phyloP scores from a whole-genome alignment of 1,139 yeast genomes.

The Taphrina communis region DNA sequence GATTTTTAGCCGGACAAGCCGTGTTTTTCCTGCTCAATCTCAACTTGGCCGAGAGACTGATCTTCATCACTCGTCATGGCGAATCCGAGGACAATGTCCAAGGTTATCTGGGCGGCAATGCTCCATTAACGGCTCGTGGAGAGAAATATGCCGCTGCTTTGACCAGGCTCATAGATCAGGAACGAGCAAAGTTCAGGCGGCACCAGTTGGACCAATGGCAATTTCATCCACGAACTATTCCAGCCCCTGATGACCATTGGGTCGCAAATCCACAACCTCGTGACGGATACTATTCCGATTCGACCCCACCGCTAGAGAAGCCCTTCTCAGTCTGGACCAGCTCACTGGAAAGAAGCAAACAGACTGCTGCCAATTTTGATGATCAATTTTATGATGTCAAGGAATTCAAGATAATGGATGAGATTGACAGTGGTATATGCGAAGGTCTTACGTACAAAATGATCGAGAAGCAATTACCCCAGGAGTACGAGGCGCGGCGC shows the following conservation, averaged over 20 bases:
- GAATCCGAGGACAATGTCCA: slow-evolving; percentile 82
- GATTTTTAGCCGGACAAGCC: slow-evolving; percentile 91
- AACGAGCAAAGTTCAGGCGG: slow-evolving; percentile 71
- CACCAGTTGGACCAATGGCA: slow-evolving; percentile 63
- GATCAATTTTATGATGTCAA: slow-evolving; percentile 72
- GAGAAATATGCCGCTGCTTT: slow-evolving; percentile 72
- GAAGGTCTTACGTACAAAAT: slow-evolving; percentile 92
- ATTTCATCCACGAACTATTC: slow-evolving; percentile 36
- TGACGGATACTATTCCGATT: slow-evolving; percentile 49
- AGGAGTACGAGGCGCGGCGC: slow-evolving; percentile 74
- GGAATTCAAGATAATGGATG: slow-evolving; percentile 92
- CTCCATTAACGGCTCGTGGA: slow-evolving; percentile 80
- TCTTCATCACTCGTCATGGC: slow-evolving; percentile 95
- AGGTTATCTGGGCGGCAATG: slow-evolving; percentile 94
- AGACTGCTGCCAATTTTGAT: slow-evolving; percentile 76
- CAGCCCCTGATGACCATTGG: slow-evolving; percentile 43
- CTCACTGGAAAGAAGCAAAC: slow-evolving; percentile 76
- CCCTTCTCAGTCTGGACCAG: slow-evolving; percentile 93
- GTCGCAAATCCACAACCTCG: slow-evolving; percentile 30
- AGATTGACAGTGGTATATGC: slow-evolving; percentile 87
- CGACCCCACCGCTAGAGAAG: slow-evolving; percentile 58
- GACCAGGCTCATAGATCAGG: slow-evolving; percentile 71
- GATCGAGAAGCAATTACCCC: slow-evolving; percentile 71
- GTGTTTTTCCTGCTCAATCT: slow-evolving; percentile 87
- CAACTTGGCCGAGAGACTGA: slow-evolving; percentile 86